A percentile compares a stretch with the other conserved stretches of the same genome.
Evolutionary conservation across 1,284 basidiomycete species (phyloP).

Genomic region (Sanghuangporus baumii): DNA sequence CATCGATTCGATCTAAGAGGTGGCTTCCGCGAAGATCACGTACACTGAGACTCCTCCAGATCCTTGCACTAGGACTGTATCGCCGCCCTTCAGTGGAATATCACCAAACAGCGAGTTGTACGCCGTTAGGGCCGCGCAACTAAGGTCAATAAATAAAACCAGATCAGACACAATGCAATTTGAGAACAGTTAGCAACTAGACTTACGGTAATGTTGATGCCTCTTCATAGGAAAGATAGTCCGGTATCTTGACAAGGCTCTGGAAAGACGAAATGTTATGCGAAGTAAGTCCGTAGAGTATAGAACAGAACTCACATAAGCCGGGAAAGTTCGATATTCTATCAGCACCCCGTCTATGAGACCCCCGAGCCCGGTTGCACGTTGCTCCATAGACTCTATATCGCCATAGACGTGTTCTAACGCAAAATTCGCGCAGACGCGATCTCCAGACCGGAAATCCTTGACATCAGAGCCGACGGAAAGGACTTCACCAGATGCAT

Average conservation of each 20-base stretch:
- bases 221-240: constrained; percentile 45
- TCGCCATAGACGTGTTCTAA: constrained; percentile 38
- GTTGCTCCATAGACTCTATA: constrained; percentile 25
- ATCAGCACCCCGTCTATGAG: constrained; percentile 48
- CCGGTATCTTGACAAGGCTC: constrained; percentile 40
- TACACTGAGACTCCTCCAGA: constrained; percentile 57
- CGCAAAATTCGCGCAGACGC: constrained; percentile 44
- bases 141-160: neutral
- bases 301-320: constrained; percentile 27
- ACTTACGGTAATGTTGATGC: constrained; percentile 42
- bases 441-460: constrained; percentile 48
- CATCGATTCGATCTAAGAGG: neutral
- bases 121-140: constrained; percentile 44
- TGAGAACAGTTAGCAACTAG: neutral
- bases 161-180: neutral
- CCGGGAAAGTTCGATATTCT: constrained; percentile 44
- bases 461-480: constrained; percentile 36
- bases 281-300: too few species aligned
- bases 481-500: constrained; percentile 57
- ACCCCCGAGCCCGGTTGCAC: constrained; percentile 37
- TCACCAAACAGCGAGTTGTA: constrained; percentile 43
- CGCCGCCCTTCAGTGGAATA: constrained; percentile 38
- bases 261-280: constrained; percentile 13
- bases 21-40: constrained; percentile 14
- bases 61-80: constrained; percentile 48